Evolutionary conservation across 2,329 filamentous ascomycete species (phyloP), one percentile per base, ranked within the genome.

Genomic region (Fusarium buharicum): DNA sequence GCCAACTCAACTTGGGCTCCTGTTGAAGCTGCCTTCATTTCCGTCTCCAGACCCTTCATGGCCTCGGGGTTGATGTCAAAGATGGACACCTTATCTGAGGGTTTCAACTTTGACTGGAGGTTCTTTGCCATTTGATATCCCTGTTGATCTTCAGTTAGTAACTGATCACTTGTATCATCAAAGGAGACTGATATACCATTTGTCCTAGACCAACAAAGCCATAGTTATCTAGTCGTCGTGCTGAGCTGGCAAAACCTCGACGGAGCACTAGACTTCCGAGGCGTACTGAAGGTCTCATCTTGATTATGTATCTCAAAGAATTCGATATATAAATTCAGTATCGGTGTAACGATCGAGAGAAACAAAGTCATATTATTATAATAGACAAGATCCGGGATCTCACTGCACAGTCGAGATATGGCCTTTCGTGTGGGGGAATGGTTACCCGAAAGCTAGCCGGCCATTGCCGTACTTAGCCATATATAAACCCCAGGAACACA

Each of bases 111-210:
- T 28, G 82, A 77, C 72, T 85, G 84, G 4, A 87, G 79, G 71
- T 87, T 87, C 74, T 81, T 83, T 59, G 84, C 85, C 85, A 87
- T 87, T 76, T 86, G 84, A 67, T 83, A 86, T 37, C 85, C 85
- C 84, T 86, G 45, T 6, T 37, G 4, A 18, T 3, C 12, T 12
- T 5, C 5, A 37, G 7, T 59, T 13, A 59, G 48, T 18, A 12
- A 24, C 10, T 20, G 3, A 5, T 14, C 14, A 14, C 8, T 9
- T 43, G 13, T 9, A 16, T 34, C 12, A 4, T 20, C 18, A 4
- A 4, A 4, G 5, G 3, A 16, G 3, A 12, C 3, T 20, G 9
- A 9, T 78, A 27, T 75, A 86, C 84, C 85, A 87, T 87, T 62
- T 86, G 84, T 6, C 85, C 85, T 13, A 87, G 74, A 13, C 85